Evolutionary conservation across 805 yeast genomes (phyloP).

Genomic region (Wilhelminamyces savonicus): DNA sequence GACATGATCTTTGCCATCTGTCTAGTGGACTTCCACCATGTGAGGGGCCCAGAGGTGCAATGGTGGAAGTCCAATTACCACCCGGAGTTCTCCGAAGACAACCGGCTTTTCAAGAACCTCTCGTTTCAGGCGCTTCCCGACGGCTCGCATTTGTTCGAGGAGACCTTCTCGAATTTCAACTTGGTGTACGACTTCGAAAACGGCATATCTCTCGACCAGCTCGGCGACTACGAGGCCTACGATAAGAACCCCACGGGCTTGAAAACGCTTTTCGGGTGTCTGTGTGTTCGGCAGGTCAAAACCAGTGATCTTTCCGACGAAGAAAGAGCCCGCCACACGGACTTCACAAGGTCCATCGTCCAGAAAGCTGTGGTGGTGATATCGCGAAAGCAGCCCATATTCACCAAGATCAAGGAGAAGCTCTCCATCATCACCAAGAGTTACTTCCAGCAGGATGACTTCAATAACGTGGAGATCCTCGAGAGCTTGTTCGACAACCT

Average conservation of each 20-base stretch:
- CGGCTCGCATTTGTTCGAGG: constrained; percentile 91
- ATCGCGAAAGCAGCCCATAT: constrained; percentile 73
- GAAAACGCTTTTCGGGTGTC: constrained; percentile 85
- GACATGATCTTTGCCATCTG: constrained; percentile 73
- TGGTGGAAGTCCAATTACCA: constrained; percentile 62
- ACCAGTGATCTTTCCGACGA: constrained; percentile 47
- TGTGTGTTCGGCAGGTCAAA: constrained; percentile 82
- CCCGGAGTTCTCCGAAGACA: constrained; percentile 19
- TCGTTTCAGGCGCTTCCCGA: constrained; percentile 97
- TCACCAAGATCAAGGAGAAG: constrained; percentile 84
- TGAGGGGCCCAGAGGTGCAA: constrained; percentile 90
- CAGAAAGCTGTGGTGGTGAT: constrained; percentile 89
- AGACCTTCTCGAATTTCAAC: constrained; percentile 88
- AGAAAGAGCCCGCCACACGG: constrained; percentile 44
- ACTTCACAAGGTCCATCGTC: constrained; percentile 77
- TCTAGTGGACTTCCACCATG: constrained; percentile 88
- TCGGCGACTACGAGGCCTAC: constrained; percentile 26
- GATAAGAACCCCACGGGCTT: constrained; percentile 34
- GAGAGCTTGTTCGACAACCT: constrained; percentile 66
- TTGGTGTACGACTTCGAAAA: constrained; percentile 59
- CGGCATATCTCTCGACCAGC: constrained; percentile 39
- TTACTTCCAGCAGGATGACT: constrained; percentile 75
- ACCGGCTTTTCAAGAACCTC: constrained; percentile 69
- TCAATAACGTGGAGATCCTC: constrained; percentile 63
- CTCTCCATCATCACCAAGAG: constrained; percentile 83